Base-by-base conservation (phyloP, 2,329 filamentous ascomycete species). In the Colletotrichum sp. region DNA sequence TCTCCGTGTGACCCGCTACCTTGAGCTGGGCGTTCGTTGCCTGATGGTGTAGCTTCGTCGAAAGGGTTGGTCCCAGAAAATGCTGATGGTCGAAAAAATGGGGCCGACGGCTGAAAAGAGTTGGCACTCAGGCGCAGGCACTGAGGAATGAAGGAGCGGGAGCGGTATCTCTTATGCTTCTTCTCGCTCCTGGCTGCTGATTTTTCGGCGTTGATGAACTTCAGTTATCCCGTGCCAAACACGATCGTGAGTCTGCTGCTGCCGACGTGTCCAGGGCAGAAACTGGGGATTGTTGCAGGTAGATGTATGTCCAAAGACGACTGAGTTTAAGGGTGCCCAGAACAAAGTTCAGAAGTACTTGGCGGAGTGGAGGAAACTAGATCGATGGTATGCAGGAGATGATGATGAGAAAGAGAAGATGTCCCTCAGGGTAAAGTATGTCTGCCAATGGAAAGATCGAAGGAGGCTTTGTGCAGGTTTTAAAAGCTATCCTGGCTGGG, bases 391-490 rank as follows among this genome's bases (percentile, higher is more conserved):
- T 43, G 58, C 25, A 32, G 66, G n/a, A 43, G 48, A 61, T 30
- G 36, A 22, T 32, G 27, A 43, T 39, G 61, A 48, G 30, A 25
- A 52, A 55, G 27, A 30, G 43, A 68, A 39, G 65, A 56, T 25
- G 36, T 52, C 52, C 30, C 43, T 30, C 61, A 15, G 43, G 52
- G 66, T 61, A 66, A 43, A 70, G 67, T 62, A 30, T 34, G 30
- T 64, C 48, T 58, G 58, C 48, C 71, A 64, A 52, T 62, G 69
- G 62, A 72, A 62, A 52, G 39, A 39, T 72, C 62, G 73, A 67
- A 75, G 69, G 62, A 75, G 66, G 71, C 75, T 74, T 74, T 75
- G 75, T 76, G 74, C 55, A 60, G 56, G 39, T 48, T 65, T 76
- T 76, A 70, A 74, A 70, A 76, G 70, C 25, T 76, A 73, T 70